Percentiles rank a stretch among this genome's conserved stretches.
Evolutionary conservation across 768 basidiomycete genomes (phyloP).

Genomic region (Macrolepiota dolichaula): DNA sequence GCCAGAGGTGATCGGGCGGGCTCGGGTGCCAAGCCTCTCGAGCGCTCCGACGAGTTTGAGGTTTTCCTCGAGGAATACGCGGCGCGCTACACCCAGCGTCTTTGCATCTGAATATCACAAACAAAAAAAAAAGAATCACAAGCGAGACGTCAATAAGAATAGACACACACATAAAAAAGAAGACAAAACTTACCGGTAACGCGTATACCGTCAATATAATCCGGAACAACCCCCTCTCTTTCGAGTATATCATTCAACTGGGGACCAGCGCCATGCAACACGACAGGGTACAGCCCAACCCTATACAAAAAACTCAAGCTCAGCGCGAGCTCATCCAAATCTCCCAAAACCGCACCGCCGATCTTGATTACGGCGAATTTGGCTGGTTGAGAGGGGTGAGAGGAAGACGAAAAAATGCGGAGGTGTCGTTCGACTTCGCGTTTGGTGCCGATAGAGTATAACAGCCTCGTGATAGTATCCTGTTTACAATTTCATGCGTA

Average conservation of each 20-base stretch:
- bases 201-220: slow-evolving; percentile 96
- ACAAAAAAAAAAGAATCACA: background rate
- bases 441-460: slow-evolving; percentile 96
- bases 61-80: slow-evolving; percentile 97
- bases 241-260: slow-evolving; percentile 95
- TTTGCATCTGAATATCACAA: slow-evolving; percentile 64
- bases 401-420: slow-evolving; percentile 94
- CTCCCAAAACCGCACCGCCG: slow-evolving; percentile 91
- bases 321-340: slow-evolving; percentile 90
- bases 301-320: slow-evolving; percentile 96
- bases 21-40: slow-evolving; percentile 93
- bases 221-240: slow-evolving; percentile 87
- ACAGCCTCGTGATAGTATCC: slow-evolving; percentile 96
- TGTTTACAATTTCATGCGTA: slow-evolving; percentile 67
- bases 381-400: slow-evolving; percentile 83
- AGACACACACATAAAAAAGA: slow-evolving; percentile 10
- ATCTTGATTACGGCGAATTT: slow-evolving; percentile 99
- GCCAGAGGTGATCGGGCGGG: slow-evolving; percentile 95
- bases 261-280: slow-evolving; percentile 95
- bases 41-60: slow-evolving; percentile 90
- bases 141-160: background rate
- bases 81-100: slow-evolving; percentile 90
- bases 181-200: slow-evolving; percentile 72
- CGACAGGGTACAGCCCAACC: slow-evolving; percentile 95
- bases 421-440: slow-evolving; percentile 98